These are phyloP conservation scores for Lotmaria passim DNA, from an alignment of 208 protist genomes.

Conservation along the genomic window DNA sequence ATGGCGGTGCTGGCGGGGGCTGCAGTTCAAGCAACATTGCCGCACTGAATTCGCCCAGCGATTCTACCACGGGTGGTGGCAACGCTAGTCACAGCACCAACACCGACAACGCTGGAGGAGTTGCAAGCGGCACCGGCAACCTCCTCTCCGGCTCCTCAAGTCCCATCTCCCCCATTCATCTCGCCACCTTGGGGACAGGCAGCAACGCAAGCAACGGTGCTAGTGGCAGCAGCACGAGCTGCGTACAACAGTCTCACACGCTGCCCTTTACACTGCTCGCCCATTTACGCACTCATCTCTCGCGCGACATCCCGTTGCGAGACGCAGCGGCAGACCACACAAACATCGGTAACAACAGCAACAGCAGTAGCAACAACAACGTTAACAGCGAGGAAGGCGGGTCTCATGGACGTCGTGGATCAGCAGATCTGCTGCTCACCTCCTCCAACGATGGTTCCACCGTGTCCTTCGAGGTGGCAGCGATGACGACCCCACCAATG, in stretches of 20 bases:
- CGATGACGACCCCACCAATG: background rate
- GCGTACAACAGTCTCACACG: conserved; percentile 6
- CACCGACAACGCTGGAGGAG: background rate
- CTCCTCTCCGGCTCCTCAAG: background rate
- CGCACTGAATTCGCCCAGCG: conserved; percentile 3
- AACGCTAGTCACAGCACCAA: no score
- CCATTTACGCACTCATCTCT: background rate
- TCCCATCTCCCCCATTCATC: background rate
- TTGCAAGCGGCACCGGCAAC: background rate
- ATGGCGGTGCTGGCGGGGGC: background rate
- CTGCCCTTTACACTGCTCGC: conserved; percentile 23
- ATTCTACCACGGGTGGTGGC: background rate
- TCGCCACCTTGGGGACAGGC: background rate
- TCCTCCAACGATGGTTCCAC: background rate
- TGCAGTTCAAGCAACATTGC: background rate
- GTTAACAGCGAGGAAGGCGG: background rate
- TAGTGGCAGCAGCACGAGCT: no score
- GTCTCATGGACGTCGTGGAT: background rate
- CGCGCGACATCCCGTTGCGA: background rate
- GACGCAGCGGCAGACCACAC: background rate
- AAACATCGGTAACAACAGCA: background rate
- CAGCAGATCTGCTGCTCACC: background rate
- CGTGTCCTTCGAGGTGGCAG: background rate
- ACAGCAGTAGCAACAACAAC: background rate
- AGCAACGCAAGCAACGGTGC: background rate